Conservation (phyloP, 306 rosid genomes). For the Quillaja saponaria region DNA sequence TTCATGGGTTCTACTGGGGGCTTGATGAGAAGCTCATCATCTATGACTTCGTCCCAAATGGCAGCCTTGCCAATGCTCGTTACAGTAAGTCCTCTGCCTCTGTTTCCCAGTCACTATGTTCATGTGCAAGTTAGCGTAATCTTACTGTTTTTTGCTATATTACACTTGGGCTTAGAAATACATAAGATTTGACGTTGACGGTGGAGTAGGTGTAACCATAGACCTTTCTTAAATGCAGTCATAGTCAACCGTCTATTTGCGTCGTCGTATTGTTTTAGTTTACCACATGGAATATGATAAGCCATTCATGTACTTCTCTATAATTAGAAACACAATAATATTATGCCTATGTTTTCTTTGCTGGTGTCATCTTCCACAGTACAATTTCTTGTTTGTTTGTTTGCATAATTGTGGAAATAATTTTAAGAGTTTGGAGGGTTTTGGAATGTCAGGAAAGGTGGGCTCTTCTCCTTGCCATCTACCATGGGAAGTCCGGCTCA, state of each 20-base stretch:
- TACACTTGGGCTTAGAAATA: conserved; percentile 10
- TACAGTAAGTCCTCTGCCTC: conserved; percentile 61
- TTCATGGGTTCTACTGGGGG: conserved; percentile 95
- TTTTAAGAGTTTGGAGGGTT: not conserved
- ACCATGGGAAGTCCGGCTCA: conserved; percentile 85
- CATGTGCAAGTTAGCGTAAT: conserved; percentile 26
- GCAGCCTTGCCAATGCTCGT: conserved; percentile 91
- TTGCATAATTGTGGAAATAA: too few relatives aligned
- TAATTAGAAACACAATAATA: too few relatives aligned
- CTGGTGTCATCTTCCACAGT: too few relatives aligned
- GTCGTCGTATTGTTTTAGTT: not conserved
- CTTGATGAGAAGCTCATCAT: conserved; percentile 80
- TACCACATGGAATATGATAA: too few relatives aligned
- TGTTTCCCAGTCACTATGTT: not conserved
- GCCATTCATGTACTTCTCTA: too few relatives aligned
- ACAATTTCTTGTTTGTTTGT: too few relatives aligned
- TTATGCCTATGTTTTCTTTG: too few relatives aligned
- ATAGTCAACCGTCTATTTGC: conserved; percentile 47
- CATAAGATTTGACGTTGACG: conserved; percentile 33
- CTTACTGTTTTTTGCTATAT: conserved; percentile 13
- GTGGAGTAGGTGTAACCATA: conserved; percentile 59
- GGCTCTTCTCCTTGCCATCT: conserved; percentile 96
- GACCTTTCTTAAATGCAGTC: conserved; percentile 38
- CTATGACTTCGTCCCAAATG: conserved; percentile 93
- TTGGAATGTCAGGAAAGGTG: conserved; percentile 65